Conservation (phyloP, 2,329 filamentous ascomycete species). For the Fusarium robinianum region DNA sequence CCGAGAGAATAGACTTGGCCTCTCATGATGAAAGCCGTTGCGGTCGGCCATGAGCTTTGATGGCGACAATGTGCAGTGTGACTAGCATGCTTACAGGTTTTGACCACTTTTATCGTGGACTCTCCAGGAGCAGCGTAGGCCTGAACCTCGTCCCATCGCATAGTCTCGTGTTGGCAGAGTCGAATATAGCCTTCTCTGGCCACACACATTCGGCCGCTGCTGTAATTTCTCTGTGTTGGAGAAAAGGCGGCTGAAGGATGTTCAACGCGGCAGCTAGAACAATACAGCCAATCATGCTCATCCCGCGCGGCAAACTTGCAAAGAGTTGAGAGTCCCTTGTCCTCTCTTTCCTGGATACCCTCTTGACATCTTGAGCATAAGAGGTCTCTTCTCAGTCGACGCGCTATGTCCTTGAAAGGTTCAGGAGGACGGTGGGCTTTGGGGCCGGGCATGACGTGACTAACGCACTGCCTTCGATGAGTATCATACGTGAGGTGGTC, state of each 20-base stretch:
- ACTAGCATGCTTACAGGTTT: neutral
- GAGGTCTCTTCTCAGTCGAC: neutral
- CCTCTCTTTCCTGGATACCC: neutral
- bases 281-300: neutral
- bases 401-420: neutral
- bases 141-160: neutral
- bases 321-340: neutral
- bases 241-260: neutral
- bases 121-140: neutral
- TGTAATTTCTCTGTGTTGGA: neutral
- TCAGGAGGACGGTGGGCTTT: too few species aligned
- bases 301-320: neutral
- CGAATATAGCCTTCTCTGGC: neutral
- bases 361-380: neutral
- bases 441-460: too few species aligned
- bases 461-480: too few species aligned
- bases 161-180: conserved; percentile 1
- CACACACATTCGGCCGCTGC: neutral
- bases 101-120: neutral
- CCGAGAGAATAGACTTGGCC: too few species aligned
- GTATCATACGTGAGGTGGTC: too few species aligned
- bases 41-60: neutral
- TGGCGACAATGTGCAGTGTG: neutral
- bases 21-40: too few species aligned
- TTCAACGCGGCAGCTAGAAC: neutral